Base-by-base conservation (phyloP, 108 stramenopile species). In the Skeletonema grethae region DNA sequence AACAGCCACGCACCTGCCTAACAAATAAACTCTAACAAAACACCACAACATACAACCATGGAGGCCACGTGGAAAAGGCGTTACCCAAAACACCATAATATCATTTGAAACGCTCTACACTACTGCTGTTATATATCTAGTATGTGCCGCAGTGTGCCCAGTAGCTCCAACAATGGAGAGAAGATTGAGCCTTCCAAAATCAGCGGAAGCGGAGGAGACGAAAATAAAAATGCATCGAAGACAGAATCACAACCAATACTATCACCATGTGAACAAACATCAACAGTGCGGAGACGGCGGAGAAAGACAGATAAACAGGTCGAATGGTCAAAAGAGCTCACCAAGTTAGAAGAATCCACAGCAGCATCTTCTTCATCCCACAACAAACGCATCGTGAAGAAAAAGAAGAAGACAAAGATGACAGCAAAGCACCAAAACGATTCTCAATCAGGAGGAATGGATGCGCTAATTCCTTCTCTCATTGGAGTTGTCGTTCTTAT, bases 401-500 rank as follows among this genome's bases (percentile, higher is more conserved):
- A 64, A 58, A 86, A 86, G 67, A 72, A 73, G 57, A 67, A 72
- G 38, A 81, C 82, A 11, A 76, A 46, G 22, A 71, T 76, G 61
- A 45, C 69, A 53, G 67, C 80, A 50, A 85, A 83, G 60, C 85
- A 85, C 59, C 70, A 68, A 57, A 59, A 61, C 15, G 82, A 85
- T 81, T 57, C 73, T 55, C 53, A 64, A 45, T 83, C 84, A 3
- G 93, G 91, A 61, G 93, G 93, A 4, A 64, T 90, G n/a, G 87
- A 89, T 72, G 83, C 90, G 9, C 55, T 95, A 57, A 69, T 95
- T 15, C 93, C 93, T 13, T 92, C 91, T 9, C 46, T 86, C 9
- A 83, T 88, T 35, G 89, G 88, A 13, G 84, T 90, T 0, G 75
- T 61, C n/a, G 76, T 95, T 15, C 73, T 95, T 15, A 63, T 83